Evolutionary conservation across 2,329 filamentous ascomycete species (phyloP), one percentile per base, ranked within the genome.

Genomic region (Fusarium papillatum): DNA sequence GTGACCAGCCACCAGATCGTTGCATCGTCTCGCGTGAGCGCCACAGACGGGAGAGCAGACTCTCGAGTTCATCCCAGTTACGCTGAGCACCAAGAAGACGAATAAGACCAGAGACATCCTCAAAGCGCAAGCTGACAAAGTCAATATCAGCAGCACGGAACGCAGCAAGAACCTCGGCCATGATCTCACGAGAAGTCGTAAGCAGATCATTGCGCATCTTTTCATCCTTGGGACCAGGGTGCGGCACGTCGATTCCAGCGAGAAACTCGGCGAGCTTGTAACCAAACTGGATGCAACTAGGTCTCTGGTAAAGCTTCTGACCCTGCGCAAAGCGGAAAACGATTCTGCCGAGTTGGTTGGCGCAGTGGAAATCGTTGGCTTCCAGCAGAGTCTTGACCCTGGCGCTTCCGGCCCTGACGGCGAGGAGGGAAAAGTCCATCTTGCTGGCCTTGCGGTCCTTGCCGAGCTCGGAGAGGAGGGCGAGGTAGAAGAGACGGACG

Each of bases 71-170:
- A 24, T 80, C 78, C 70, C 84, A 87, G 76, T 88, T 87, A 68
- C 83, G 78, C 69, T 89, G 87, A 29, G 86, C 84, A 36, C 87
- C 88, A 2, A 90, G 82, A 5, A 90, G 81, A 13, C 83, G 83
- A 34, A 88, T 82, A 2, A 89, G 81, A 10, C 85, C 84, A 22
- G 84, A 84, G 1, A 90, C 79, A 43, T 88, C 87, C 38, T 84
- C 81, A 64, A 87, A 84, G 24, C 82, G 82, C 19, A 90, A 76
- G 13, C 84, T 82, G 17, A 84, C 80, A 48, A 88, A 83, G 69
- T 88, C 85, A 53, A 89, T 83, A 22, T 87, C 81, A 22, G 83
- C 79, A 6, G 84, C 81, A 57, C 81, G 82, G 73, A 87, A 85
- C 10, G 85, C 85, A 10, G 80, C 76, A 9, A 90, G 81, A 1